Evolutionary conservation across 331 rosid genomes (phyloP).

Genomic region (Telfairia occidentalis): DNA sequence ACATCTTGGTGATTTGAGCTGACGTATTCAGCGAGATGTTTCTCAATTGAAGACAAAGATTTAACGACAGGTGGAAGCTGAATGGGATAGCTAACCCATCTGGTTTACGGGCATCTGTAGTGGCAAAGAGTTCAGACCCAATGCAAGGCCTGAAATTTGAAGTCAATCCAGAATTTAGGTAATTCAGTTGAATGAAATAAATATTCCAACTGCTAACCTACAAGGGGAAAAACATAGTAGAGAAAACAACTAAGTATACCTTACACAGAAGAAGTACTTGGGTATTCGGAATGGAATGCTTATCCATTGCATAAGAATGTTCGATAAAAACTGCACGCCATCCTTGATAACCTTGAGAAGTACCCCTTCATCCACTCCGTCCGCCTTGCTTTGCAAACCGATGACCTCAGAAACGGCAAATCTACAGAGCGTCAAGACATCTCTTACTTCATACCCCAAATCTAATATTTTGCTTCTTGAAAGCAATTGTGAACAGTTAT

Average conservation of each 20-base stretch:
- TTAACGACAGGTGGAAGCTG: conserved; percentile 37
- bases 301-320: conserved; percentile 38
- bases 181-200: not conserved
- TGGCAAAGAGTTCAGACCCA: conserved; percentile 40
- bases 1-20: conserved; percentile 22
- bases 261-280: conserved; percentile 39
- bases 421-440: conserved; percentile 27
- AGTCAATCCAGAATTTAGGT: conserved; percentile 6
- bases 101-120: conserved; percentile 15
- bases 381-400: conserved; percentile 20
- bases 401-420: conserved; percentile 25
- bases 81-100: conserved; percentile 16
- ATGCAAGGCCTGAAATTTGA: conserved; percentile 38
- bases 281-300: conserved; percentile 38
- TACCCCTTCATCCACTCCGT: conserved; percentile 13
- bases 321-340: conserved; percentile 19
- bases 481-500: conserved; percentile 23
- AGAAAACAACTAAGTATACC: conserved; percentile 25
- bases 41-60: conserved; percentile 47
- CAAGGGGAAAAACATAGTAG: not conserved
- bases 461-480: conserved; percentile 18
- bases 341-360: conserved; percentile 20
- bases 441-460: conserved; percentile 22
- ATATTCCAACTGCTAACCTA: not conserved
- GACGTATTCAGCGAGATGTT: conserved; percentile 21